These are phyloP conservation scores for Carallia brachiata DNA, from an alignment of 345 rosid species.

Conservation along the genomic window DNA sequence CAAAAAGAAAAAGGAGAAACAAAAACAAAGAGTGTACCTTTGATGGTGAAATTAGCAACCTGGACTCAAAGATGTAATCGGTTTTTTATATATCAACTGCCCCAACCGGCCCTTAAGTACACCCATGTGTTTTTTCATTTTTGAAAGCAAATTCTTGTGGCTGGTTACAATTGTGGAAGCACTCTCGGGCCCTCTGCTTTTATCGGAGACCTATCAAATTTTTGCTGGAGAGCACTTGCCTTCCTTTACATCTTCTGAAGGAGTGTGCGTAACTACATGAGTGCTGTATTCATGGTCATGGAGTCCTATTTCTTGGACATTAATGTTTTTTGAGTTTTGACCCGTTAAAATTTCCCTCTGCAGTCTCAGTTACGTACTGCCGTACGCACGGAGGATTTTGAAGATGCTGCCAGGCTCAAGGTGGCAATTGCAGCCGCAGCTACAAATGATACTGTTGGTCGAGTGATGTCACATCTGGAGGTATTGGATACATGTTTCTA, in stretches of 20 bases:
- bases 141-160: too few species aligned
- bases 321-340: not conserved
- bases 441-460: conserved; percentile 72
- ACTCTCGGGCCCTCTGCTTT: too few species aligned
- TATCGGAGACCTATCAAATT: too few species aligned
- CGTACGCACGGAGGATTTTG: conserved; percentile 60
- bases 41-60: not conserved
- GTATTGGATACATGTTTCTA: conserved; percentile 34
- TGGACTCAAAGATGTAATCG: not conserved
- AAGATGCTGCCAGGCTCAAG: conserved; percentile 78
- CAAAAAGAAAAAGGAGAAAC: not conserved
- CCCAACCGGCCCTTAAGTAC: too few species aligned
- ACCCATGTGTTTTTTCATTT: too few species aligned
- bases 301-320: not conserved
- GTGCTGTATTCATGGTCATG: too few species aligned
- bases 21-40: not conserved
- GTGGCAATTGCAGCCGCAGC: conserved; percentile 93
- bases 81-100: not conserved
- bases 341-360: conserved; percentile 2
- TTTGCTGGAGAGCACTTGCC: too few species aligned
- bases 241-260: too few species aligned
- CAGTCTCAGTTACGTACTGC: conserved; percentile 70
- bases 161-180: too few species aligned
- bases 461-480: conserved; percentile 57
- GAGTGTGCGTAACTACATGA: too few species aligned